phyloP scores from a whole-genome alignment of 2,329 filamentous ascomycete genomes.

The Septoria linicola region DNA sequence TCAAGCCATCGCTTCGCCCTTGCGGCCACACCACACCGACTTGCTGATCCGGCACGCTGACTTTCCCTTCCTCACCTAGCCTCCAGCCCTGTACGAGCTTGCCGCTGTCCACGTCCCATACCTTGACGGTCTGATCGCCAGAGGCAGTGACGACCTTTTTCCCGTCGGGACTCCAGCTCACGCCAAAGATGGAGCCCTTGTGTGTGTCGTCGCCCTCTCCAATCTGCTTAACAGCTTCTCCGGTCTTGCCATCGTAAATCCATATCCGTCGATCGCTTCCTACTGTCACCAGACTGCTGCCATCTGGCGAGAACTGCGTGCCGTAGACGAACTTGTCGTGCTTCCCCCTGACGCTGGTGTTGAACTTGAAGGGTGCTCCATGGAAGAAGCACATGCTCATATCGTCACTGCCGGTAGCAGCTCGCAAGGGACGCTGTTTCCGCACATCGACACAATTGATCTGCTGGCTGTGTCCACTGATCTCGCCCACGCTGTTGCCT shows the following conservation, averaged over 20 bases:
- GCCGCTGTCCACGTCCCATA: conserved; percentile 85
- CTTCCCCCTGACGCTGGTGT: conserved; percentile 71
- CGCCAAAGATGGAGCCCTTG: conserved; percentile 86
- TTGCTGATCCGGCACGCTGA: conserved; percentile 80
- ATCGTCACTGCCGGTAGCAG: conserved; percentile 89
- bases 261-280: conserved; percentile 92
- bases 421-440: conserved; percentile 84
- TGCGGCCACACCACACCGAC: conserved; percentile 90
- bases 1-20: conserved; percentile 76
- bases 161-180: conserved; percentile 87
- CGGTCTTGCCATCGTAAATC: conserved; percentile 94
- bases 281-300: conserved; percentile 76
- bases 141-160: conserved; percentile 86
- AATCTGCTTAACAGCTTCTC: conserved; percentile 74
- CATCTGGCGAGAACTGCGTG: conserved; percentile 86
- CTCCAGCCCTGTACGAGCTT: conserved; percentile 79
- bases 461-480: conserved; percentile 83
- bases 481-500: conserved; percentile 93
- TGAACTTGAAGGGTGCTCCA: conserved; percentile 94
- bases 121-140: conserved; percentile 88
- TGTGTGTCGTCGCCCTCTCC: conserved; percentile 70
- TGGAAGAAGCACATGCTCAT: conserved; percentile 88
- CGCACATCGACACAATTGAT: conserved; percentile 91
- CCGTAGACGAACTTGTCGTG: conserved; percentile 90
- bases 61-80: conserved; percentile 70